Conservation (phyloP, 2,329 filamentous ascomycete species). For the Huntiella omanensis region DNA sequence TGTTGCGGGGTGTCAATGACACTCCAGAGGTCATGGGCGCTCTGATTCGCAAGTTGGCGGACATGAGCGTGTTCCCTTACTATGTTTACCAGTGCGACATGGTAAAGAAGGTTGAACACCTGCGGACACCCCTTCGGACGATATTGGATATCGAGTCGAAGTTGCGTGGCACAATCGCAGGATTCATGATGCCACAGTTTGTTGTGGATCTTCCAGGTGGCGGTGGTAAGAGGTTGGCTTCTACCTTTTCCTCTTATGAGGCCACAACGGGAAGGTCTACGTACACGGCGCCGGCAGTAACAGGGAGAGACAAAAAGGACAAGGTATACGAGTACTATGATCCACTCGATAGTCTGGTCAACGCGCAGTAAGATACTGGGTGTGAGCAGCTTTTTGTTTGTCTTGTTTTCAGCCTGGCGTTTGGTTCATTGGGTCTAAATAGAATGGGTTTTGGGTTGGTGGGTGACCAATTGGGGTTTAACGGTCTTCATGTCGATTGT, state of each 20-base stretch:
- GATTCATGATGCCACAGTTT: constrained; percentile 43
- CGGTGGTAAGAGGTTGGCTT: constrained; percentile 42
- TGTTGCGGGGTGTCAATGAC: constrained; percentile 42
- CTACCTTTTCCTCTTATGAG: constrained; percentile 34
- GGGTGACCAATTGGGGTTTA: too few species aligned
- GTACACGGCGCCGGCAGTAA: constrained; percentile 36
- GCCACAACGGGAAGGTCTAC: constrained; percentile 31
- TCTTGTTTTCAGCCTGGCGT: too few species aligned
- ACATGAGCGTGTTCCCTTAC: constrained; percentile 40
- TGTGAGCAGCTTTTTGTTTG: too few species aligned
- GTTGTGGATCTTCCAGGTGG: constrained; percentile 45
- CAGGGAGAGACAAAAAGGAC: constrained; percentile 24
- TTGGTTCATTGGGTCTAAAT: too few species aligned
- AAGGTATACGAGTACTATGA: constrained; percentile 39
- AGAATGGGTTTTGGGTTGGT: too few species aligned
- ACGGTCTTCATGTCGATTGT: too few species aligned
- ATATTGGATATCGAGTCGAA: constrained; percentile 38
- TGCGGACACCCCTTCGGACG: constrained; percentile 39
- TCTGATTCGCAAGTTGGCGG: constrained; percentile 33
- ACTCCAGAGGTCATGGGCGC: constrained; percentile 29
- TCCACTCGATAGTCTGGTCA: constrained; percentile 19
- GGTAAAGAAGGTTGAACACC: constrained; percentile 39
- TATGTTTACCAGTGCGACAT: constrained; percentile 50
- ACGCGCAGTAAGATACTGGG: neutral
- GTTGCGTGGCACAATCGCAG: constrained; percentile 40